Evolutionary conservation across 768 basidiomycete species (phyloP).

Genomic region (Phylloporus arenicola): DNA sequence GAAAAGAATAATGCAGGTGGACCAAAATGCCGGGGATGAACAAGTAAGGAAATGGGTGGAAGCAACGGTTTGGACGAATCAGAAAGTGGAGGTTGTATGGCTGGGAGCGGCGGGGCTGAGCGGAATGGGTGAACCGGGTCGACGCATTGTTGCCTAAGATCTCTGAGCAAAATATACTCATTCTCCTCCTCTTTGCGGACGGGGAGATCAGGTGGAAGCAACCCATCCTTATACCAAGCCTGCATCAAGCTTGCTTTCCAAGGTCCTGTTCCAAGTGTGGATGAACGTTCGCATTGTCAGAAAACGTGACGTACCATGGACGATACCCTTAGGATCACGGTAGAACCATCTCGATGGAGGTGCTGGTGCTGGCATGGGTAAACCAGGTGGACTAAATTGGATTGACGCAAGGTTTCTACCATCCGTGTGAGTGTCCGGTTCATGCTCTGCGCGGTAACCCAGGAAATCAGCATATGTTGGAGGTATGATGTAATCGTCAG

Average conservation of each 20-base stretch:
- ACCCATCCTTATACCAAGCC: slow-evolving; percentile 80
- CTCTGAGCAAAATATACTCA: slow-evolving; percentile 63
- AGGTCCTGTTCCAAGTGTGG: slow-evolving; percentile 49
- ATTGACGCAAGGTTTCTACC: slow-evolving; percentile 49
- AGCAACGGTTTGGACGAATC: slow-evolving; percentile 55
- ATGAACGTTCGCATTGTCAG: slow-evolving; percentile 1
- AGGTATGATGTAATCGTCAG: slow-evolving; percentile 88
- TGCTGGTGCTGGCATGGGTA: slow-evolving; percentile 63
- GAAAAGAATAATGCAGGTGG: slow-evolving; percentile 85
- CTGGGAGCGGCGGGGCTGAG: slow-evolving; percentile 39
- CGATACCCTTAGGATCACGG: slow-evolving; percentile 71
- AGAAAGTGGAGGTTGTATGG: slow-evolving; percentile 22
- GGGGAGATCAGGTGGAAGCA: slow-evolving; percentile 78
- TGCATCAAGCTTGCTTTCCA: slow-evolving; percentile 90
- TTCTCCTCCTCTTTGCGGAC: slow-evolving; percentile 71
- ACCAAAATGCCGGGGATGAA: slow-evolving; percentile 78
- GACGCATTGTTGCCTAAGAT: slow-evolving; percentile 69
- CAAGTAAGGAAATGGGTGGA: slow-evolving; percentile 66
- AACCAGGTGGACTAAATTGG: slow-evolving; percentile 75
- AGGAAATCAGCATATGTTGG: slow-evolving; percentile 82
- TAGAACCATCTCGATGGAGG: slow-evolving; percentile 79
- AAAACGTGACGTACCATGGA: slow-evolving; percentile 57
- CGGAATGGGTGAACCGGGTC: slow-evolving; percentile 80
- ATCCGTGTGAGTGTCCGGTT: slow-evolving; percentile 47
- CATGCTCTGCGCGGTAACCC: slow-evolving; percentile 59